phyloP scores from a whole-genome alignment of 441 rosid species.

The Mallotus japonicus region DNA sequence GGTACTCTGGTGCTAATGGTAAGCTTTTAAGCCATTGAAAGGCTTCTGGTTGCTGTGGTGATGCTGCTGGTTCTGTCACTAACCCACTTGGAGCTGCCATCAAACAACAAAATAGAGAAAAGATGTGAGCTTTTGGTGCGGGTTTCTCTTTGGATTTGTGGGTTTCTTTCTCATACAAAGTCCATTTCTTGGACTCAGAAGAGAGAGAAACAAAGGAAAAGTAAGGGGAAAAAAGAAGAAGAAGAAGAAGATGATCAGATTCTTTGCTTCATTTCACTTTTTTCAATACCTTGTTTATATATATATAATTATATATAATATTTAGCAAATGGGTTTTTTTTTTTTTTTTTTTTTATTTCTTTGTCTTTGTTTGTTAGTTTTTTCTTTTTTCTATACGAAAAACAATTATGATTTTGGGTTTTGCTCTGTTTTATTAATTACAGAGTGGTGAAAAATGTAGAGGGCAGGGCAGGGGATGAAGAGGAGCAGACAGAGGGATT shows the following conservation, averaged over 20 bases:
- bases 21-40: slow-evolving; percentile 87
- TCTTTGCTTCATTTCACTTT: slow-evolving; percentile 21
- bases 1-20: slow-evolving; percentile 90
- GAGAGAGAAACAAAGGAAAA: slow-evolving; percentile 20
- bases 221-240: slow-evolving; percentile 20
- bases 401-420: neutral
- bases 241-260: slow-evolving; percentile 23
- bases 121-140: slow-evolving; percentile 12
- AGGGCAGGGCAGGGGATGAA: slow-evolving; percentile 22
- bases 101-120: neutral
- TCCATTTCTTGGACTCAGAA: slow-evolving; percentile 31
- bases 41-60: slow-evolving; percentile 49
- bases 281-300: neutral
- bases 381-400: neutral
- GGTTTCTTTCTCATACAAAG: slow-evolving; percentile 25
- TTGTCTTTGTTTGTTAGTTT: no score
- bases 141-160: slow-evolving; percentile 9
- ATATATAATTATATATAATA: no score
- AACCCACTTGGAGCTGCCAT: slow-evolving; percentile 47
- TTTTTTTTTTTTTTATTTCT: neutral
- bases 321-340: neutral
- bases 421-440: slow-evolving; percentile 21
- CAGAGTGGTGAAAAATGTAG: slow-evolving; percentile 20
- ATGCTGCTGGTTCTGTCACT: slow-evolving; percentile 17
- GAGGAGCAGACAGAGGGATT: neutral